These are phyloP conservation scores for Prunus davidiana DNA, from an alignment of 306 rosid species.

Conservation along the genomic window DNA sequence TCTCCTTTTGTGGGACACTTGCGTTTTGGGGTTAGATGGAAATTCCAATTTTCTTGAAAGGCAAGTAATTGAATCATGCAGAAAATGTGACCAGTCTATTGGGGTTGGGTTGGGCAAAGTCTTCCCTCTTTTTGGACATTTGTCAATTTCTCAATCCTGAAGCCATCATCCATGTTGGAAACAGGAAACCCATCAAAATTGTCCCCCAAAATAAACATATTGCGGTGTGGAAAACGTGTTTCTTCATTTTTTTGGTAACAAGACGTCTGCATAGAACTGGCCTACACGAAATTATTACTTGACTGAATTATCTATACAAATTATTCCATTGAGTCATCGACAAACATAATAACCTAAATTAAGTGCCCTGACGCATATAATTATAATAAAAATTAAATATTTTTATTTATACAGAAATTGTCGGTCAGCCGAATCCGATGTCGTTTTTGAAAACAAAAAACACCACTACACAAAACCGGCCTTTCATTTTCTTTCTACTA, in stretches of 20 bases:
- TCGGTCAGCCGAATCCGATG: not conserved
- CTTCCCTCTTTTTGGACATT: not conserved
- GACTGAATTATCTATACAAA: too few relatives aligned
- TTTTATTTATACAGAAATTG: not conserved
- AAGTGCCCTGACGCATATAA: too few relatives aligned
- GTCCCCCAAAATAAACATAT: not conserved
- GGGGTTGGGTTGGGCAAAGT: not conserved
- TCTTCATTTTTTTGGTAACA: not conserved
- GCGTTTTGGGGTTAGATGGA: slow-evolving; percentile 14
- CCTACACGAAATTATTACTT: too few relatives aligned
- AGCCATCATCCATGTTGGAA: slow-evolving; percentile 3
- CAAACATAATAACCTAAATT: too few relatives aligned
- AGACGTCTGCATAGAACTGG: too few relatives aligned
- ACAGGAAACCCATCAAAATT: not conserved
- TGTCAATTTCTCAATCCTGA: slow-evolving; percentile 3
- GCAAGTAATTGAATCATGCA: slow-evolving; percentile 24
- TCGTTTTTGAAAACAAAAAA: not conserved
- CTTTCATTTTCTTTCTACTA: not conserved
- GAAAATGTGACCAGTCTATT: slow-evolving; percentile 24
- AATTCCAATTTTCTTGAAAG: slow-evolving; percentile 30
- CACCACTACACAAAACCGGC: not conserved
- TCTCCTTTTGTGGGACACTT: not conserved
- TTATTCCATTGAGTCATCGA: too few relatives aligned
- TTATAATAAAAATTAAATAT: too few relatives aligned
- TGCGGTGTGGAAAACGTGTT: not conserved